Base-by-base conservation (phyloP, 2,329 filamentous ascomycete species). In the Teratosphaeria nubilosa region DNA sequence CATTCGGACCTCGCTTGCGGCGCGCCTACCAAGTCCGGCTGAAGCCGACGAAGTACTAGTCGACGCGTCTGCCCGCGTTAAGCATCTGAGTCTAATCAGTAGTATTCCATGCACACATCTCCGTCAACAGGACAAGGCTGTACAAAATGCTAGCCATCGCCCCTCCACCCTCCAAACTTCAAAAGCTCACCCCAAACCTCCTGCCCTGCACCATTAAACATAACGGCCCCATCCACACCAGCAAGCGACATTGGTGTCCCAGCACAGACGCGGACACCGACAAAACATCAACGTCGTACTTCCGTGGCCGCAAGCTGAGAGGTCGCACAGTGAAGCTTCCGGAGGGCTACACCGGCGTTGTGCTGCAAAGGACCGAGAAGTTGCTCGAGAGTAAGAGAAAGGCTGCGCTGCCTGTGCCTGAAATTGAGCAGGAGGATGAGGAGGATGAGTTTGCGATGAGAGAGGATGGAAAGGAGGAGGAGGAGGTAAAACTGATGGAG, bases 161-260 rank as follows among this genome's bases (percentile, higher is more conserved):
- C 32, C 54, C 54, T 69, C 34, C 57, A 60, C 16, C 56, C 56
- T 54, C 27, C 48, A 5, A 37, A 41, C 51, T 24, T 53, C 25
- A 41, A 57, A 78, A 78, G 59, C 77, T 77, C 57, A 82, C 78
- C 0, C 82, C 86, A 3, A 86, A 96, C 68, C 76, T 96, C 22
- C 79, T 96, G 14, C 91, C 91, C 3, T 94, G 89, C 67, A 82
- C 84, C 57, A 83, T 96, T 68, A 81, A 91, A 66, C 86, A 95
- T 72, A 83, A 88, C 65, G 91, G 91, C 1, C 78, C 84, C 1
- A 77, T 92, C 56, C 81, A 85, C 55, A 77, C 83, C 1, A 76
- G 81, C 5, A 73, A 81, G 24, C 77, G 84, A 51, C 90, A 89
- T 70, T 96, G 91, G 90, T 78, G 76, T 5, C 87, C 89, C 0